Conservation (phyloP, 352 stramenopile genomes). For the Phytophthora sojae region DNA sequence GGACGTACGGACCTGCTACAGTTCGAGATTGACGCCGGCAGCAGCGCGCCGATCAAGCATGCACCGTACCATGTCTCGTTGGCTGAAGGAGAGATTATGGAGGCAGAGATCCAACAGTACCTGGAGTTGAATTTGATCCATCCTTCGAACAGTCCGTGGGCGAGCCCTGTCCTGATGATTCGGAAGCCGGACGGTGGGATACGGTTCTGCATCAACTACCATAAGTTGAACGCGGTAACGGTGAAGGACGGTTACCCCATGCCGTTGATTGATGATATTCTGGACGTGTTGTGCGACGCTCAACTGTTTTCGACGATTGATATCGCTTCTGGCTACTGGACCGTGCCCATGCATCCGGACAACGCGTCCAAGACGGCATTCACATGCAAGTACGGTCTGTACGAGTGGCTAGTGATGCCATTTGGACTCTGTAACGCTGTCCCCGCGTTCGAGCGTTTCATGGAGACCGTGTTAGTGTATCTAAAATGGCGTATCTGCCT, state of each 20-base stretch:
- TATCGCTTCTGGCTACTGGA: background rate
- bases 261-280: slow-evolving; percentile 23
- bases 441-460: too few species aligned
- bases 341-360: background rate
- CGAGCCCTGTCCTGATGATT: slow-evolving; percentile 5
- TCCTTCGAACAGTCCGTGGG: slow-evolving; percentile 5
- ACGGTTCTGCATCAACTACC: slow-evolving; percentile 21
- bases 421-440: too few species aligned
- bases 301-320: slow-evolving; percentile 11
- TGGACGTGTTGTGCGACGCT: slow-evolving; percentile 2
- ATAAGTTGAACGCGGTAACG: slow-evolving; percentile 6
- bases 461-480: too few species aligned
- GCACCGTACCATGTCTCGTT: slow-evolving; percentile 12
- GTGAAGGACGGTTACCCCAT: slow-evolving; percentile 14
- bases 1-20: slow-evolving; percentile 7
- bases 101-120: slow-evolving; percentile 13
- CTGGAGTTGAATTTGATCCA: slow-evolving; percentile 1
- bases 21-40: slow-evolving; percentile 10
- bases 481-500: too few species aligned
- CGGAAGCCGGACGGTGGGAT: background rate
- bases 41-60: slow-evolving; percentile 10
- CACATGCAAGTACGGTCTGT: too few species aligned
- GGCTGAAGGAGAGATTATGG: slow-evolving; percentile 15
- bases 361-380: too few species aligned
- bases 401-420: too few species aligned